Base-by-base conservation (phyloP, 2,329 filamentous ascomycete genomes). In the Ceratocystis lukuohia region DNA sequence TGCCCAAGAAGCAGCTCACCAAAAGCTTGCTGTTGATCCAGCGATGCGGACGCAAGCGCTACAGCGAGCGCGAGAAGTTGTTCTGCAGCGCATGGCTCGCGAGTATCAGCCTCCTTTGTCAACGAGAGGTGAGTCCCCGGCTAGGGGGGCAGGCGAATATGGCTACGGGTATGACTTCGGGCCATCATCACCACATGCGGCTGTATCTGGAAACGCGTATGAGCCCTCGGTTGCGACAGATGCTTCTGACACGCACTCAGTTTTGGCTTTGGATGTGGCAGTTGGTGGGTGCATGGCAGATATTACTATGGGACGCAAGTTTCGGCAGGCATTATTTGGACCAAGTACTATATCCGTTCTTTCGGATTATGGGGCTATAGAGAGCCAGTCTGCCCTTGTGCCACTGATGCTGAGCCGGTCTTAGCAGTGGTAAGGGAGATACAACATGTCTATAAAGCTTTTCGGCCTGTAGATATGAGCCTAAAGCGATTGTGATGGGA, bases 341-440 rank as follows among this genome's bases (percentile, higher is more conserved):
- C 73, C 70, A 69, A 75, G 74, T 67, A 68, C 71, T 57, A 71
- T 73, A 7, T 72, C 71, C 48, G 74, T 78, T 28, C 65, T 78
- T 64, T 73, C 78, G 62, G 77, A 81, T 65, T 75, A 78, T 56
- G 71, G 76, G 68, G 78, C 76, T 65, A 73, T 83, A 72, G 82
- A 84, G 68, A 82, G 80, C 70, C 77, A 76, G 71, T 80, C 78
- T 62, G 77, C 78, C 20, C 71, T 84, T 70, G 84, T 87, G 69
- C 84, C 84, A 69, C 75, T 87, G 71, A 81, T 86, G 73, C 84
- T 86, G 67, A 83, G 79, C 72, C 77, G 79, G 61, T 72, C 73
- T 61, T 76, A 70, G 73, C 48, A 10, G 25, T 50, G 44, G 44
- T 48, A 44, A 45, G 7, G 48, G 50, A 17, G 67, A 37, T 30